Evolutionary conservation across 441 rosid genomes (phyloP).

Genomic region (Biscutella laevigata): DNA sequence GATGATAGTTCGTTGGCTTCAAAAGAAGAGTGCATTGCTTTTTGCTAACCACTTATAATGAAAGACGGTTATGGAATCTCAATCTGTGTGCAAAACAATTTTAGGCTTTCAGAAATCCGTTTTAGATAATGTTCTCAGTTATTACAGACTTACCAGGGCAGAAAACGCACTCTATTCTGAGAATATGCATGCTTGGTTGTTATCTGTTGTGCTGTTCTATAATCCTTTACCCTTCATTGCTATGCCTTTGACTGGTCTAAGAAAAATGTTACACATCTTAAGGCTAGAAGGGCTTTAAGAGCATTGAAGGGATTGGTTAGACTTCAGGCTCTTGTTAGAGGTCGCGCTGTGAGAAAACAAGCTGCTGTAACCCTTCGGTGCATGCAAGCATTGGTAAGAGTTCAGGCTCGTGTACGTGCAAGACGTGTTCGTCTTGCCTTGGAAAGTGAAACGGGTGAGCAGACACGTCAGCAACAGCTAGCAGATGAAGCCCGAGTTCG

Average conservation of each 20-base stretch:
- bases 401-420: constrained; percentile 96
- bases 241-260: background rate
- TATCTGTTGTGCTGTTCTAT: background rate
- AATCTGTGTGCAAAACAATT: background rate
- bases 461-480: constrained; percentile 68
- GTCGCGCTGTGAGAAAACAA: constrained; percentile 97
- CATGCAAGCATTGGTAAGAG: constrained; percentile 99
- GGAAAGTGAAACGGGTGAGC: constrained; percentile 73
- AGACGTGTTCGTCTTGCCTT: constrained; percentile 90
- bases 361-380: constrained; percentile 98
- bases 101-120: background rate
- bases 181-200: background rate
- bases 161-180: background rate
- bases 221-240: background rate
- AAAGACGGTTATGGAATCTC: background rate
- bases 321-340: constrained; percentile 98
- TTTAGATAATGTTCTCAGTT: background rate
- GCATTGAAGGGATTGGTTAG: constrained; percentile 96
- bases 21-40: background rate
- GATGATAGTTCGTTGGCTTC: background rate
- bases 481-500: constrained; percentile 73
- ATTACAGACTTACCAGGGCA: background rate
- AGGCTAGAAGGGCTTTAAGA: constrained; percentile 97
- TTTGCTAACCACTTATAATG: background rate
- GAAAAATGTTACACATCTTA: background rate